Base-by-base conservation (phyloP, 768 basidiomycete species). In the Tylopilus vinaceipallidus region DNA sequence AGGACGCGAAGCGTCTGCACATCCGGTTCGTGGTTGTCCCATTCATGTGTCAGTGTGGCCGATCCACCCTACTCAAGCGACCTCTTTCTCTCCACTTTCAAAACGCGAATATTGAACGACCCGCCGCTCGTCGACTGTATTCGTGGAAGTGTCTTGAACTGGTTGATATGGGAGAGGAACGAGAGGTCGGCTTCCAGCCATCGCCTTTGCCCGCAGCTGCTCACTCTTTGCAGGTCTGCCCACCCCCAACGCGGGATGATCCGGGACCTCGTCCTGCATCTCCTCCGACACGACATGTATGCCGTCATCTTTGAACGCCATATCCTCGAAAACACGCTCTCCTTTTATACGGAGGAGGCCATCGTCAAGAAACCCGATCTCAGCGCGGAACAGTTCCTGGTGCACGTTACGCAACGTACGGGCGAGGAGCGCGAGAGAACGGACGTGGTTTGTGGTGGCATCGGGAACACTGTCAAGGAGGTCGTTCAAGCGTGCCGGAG, bases 261-360 rank as follows among this genome's bases (percentile, higher is more conserved):
- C 35, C 66, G 66, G 3, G 59, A 64, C 3, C 77, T 91, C n/a
- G 71, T 89, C 42, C 58, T 68, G 0, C 80, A 84, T 48, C 75
- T 91, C 42, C 65, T 75, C 41, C 71, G 70, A 4, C 81, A 89
- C 52, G 71, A 75, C 23, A 75, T 81, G 49, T 91, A 88, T 56
- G 57, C 58, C 3, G 50, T 75, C 19, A 58, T 73, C 22, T 83
- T 91, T 46, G 83, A 89, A 57, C 70, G 75, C 8, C 74, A 68
- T 49, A 80, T 84, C 56, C 55, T 86, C 36, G 65, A 74, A 17
- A 54, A 72, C 17, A 83, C 86, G 0, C 61, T 66, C 17, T 62
- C 70, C 1, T 87, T 78, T 59, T 91, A 87, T 58, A 45, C 66
- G 0, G 63, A 56, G 0, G 82, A 90, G 60, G 82, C 82, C 0